A percentile compares a stretch with the other conserved stretches of the same genome.
Evolutionary conservation across 2,329 filamentous ascomycete genomes (phyloP).

Genomic region (Alternaria tenuissima): DNA sequence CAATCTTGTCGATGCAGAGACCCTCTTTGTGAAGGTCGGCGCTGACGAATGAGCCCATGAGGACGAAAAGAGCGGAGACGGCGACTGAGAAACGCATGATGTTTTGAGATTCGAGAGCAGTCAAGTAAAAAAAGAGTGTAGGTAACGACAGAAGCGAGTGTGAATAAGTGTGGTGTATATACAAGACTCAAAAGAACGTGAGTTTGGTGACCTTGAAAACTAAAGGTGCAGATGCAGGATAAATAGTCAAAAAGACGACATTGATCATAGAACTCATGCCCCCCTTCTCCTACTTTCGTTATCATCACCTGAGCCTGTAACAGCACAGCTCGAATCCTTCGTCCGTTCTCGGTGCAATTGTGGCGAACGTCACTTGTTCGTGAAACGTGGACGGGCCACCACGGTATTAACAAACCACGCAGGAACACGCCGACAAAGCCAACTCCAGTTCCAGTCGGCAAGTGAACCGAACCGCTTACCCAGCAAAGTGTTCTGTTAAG

Average conservation of each 20-base stretch:
- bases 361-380: background rate
- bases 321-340: background rate
- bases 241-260: background rate
- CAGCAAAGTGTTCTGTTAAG: background rate
- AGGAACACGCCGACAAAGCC: background rate
- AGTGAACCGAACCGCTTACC: background rate
- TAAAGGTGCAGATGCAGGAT: background rate
- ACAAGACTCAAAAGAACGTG: background rate
- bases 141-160: constrained; percentile 1
- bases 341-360: constrained; percentile 2
- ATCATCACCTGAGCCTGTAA: background rate
- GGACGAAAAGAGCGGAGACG: constrained; percentile 16
- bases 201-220: background rate
- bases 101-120: constrained; percentile 1
- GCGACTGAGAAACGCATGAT: constrained; percentile 31
- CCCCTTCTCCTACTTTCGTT: background rate
- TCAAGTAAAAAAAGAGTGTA: background rate
- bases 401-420: background rate
- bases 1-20: constrained; percentile 30
- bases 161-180: constrained; percentile 7
- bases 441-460: background rate
- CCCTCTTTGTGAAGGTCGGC: constrained; percentile 33
- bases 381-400: constrained; percentile 3
- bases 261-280: background rate
- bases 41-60: constrained; percentile 25